A percentile compares a stretch with the other conserved stretches of the same genome.
phyloP scores from a whole-genome alignment of 345 rosid species.

The Nasturtium officinale region DNA sequence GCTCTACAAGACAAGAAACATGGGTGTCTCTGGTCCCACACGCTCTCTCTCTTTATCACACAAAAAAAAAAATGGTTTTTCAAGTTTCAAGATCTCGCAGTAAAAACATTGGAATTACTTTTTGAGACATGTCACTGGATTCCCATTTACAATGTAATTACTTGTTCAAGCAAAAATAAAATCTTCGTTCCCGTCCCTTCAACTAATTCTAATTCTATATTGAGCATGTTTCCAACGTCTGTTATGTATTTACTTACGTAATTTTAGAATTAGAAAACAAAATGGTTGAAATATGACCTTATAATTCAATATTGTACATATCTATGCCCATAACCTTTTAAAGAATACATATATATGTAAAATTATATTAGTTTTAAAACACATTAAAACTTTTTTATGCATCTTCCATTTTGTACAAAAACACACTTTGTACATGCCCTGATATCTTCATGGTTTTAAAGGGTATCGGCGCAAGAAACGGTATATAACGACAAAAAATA shows the following conservation, averaged over 20 bases:
- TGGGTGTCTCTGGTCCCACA: conserved; percentile 42
- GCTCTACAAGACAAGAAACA: conserved; percentile 45
- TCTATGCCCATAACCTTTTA: not conserved
- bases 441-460: not conserved
- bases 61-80: conserved; percentile 1
- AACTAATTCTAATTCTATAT: conserved; percentile 26
- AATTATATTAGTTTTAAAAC: not conserved
- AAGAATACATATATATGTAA: no score
- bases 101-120: conserved; percentile 43
- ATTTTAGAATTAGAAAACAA: not conserved
- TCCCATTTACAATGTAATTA: conserved; percentile 42
- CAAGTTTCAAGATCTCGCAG: conserved; percentile 43
- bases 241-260: conserved; percentile 23
- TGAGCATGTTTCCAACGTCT: conserved; percentile 38
- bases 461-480: not conserved
- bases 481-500: not conserved
- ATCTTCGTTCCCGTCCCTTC: conserved; percentile 13
- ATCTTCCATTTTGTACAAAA: not conserved
- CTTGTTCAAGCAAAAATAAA: conserved; percentile 39
- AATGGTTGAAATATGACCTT: not conserved
- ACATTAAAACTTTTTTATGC: not conserved
- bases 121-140: conserved; percentile 48
- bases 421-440: not conserved
- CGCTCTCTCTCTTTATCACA: conserved; percentile 4
- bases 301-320: not conserved